Percentiles rank a stretch among this genome's conserved stretches.
Conservation (phyloP, 164 flowering plant species). For the Aristolochia californica region DNA sequence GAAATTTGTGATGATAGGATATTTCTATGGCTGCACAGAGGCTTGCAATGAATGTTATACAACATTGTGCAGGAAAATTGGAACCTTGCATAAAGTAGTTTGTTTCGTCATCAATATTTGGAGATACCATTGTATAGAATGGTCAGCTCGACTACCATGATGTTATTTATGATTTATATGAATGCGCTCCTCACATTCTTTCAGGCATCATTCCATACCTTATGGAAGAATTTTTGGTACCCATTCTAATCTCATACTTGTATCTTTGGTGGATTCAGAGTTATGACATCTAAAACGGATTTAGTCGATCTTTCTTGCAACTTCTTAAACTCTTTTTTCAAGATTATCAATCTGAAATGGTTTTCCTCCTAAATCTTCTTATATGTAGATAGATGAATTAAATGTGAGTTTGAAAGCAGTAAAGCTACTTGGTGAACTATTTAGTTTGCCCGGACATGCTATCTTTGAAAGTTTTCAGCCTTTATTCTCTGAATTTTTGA, state of each 20-base stretch:
- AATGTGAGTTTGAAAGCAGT: slow-evolving; percentile 77
- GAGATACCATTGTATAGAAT: slow-evolving; percentile 41
- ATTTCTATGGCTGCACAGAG: slow-evolving; percentile 59
- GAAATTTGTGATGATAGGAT: slow-evolving; percentile 37
- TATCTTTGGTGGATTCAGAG: not conserved
- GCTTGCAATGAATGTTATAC: slow-evolving; percentile 86
- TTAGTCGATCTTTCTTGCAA: too few relatives aligned
- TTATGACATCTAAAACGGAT: not conserved
- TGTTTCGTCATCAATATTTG: slow-evolving; percentile 80
- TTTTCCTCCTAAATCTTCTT: not conserved
- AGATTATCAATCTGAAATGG: not conserved
- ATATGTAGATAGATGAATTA: slow-evolving; percentile 63
- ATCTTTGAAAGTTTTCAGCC: slow-evolving; percentile 67
- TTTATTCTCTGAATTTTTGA: slow-evolving; percentile 72
- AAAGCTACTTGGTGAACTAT: slow-evolving; percentile 67
- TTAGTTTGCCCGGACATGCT: slow-evolving; percentile 50
- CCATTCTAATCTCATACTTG: not conserved
- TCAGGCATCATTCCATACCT: slow-evolving; percentile 70
- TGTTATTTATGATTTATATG: slow-evolving; percentile 68
- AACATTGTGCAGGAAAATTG: slow-evolving; percentile 70
- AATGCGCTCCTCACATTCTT: slow-evolving; percentile 87
- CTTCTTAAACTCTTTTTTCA: not conserved
- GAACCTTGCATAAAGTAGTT: slow-evolving; percentile 78
- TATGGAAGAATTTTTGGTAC: slow-evolving; percentile 91
- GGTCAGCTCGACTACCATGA: slow-evolving; percentile 66